phyloP scores from a whole-genome alignment of 2,329 filamentous ascomycete genomes.

The Colletotrichum eleusines region DNA sequence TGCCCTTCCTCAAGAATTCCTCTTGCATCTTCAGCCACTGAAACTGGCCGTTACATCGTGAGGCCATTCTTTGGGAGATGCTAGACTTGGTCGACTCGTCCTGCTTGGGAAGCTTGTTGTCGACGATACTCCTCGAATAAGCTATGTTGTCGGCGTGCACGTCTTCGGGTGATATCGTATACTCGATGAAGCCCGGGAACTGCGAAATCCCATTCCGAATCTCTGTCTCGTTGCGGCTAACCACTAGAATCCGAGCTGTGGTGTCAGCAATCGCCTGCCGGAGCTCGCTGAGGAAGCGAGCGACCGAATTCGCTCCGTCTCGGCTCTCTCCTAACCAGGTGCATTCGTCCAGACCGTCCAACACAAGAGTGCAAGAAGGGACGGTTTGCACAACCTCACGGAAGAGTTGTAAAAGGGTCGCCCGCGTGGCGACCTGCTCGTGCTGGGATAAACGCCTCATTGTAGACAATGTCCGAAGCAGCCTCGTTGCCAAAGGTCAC shows the following conservation, averaged over 20 bases:
- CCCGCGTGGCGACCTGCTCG: constrained; percentile 39
- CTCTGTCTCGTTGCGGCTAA: constrained; percentile 46
- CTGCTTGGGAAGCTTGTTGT: constrained; percentile 48
- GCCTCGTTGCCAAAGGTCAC: constrained; percentile 24
- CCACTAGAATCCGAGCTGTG: constrained; percentile 43
- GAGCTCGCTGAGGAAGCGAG: constrained; percentile 42
- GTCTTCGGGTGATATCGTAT: constrained; percentile 43
- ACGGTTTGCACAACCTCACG: constrained; percentile 28
- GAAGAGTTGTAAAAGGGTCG: constrained; percentile 43
- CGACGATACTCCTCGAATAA: constrained; percentile 47
- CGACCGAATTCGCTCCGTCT: constrained; percentile 7
- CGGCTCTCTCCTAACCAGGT: background rate
- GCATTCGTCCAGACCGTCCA: constrained; percentile 54
- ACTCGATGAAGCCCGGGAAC: constrained; percentile 20
- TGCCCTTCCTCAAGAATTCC: constrained; percentile 43
- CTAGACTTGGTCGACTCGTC: constrained; percentile 31
- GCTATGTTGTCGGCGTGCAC: constrained; percentile 44
- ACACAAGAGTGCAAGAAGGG: constrained; percentile 44
- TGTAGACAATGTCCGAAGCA: constrained; percentile 39
- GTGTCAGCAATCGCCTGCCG: constrained; percentile 19
- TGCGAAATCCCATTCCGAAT: constrained; percentile 44
- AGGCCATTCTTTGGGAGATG: constrained; percentile 45
- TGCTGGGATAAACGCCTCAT: constrained; percentile 12
- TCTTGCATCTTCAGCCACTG: constrained; percentile 50
- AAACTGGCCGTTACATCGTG: constrained; percentile 51